phyloP scores from a whole-genome alignment of 192 early-diverging fungal species.

The Entomortierella beljakovae region DNA sequence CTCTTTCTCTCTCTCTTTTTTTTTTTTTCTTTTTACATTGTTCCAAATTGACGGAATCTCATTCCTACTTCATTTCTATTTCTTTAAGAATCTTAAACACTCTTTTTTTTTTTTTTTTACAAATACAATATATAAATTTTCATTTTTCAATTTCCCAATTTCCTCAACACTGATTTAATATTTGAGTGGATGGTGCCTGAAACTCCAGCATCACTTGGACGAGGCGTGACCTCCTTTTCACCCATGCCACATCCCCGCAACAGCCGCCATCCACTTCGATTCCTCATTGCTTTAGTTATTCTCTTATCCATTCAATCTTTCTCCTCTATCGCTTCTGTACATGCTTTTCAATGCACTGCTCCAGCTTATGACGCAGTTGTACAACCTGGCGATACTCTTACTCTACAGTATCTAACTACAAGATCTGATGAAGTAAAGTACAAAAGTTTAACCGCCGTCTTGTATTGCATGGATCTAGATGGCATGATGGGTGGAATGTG shows the following conservation, averaged over 20 bases:
- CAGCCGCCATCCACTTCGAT: neutral
- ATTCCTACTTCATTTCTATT: too few species aligned
- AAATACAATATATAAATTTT: too few species aligned
- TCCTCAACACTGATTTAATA: too few species aligned
- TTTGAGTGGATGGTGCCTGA: too few species aligned
- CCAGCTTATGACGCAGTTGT: slow-evolving; percentile 39
- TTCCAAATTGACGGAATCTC: neutral
- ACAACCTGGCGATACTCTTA: slow-evolving; percentile 18
- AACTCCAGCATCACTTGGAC: too few species aligned
- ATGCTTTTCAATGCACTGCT: slow-evolving; percentile 30
- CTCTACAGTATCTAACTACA: slow-evolving; percentile 16
- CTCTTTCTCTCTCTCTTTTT: neutral
- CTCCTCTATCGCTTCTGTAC: neutral
- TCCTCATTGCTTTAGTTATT: neutral
- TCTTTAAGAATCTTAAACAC: too few species aligned
- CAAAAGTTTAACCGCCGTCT: slow-evolving; percentile 23
- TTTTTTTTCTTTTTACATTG: neutral
- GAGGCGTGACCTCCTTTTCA: neutral
- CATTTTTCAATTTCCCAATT: too few species aligned
- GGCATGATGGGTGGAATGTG: slow-evolving; percentile 36
- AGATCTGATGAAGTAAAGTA: slow-evolving; percentile 4
- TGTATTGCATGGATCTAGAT: slow-evolving; percentile 51
- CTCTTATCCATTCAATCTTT: neutral
- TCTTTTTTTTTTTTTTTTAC: too few species aligned
- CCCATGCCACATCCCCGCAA: neutral